Percentiles rank a stretch among this genome's conserved stretches.
These are phyloP conservation scores for Cyberlindnera japonica DNA, from an alignment of 805 yeast genomes.

Conservation along the genomic window DNA sequence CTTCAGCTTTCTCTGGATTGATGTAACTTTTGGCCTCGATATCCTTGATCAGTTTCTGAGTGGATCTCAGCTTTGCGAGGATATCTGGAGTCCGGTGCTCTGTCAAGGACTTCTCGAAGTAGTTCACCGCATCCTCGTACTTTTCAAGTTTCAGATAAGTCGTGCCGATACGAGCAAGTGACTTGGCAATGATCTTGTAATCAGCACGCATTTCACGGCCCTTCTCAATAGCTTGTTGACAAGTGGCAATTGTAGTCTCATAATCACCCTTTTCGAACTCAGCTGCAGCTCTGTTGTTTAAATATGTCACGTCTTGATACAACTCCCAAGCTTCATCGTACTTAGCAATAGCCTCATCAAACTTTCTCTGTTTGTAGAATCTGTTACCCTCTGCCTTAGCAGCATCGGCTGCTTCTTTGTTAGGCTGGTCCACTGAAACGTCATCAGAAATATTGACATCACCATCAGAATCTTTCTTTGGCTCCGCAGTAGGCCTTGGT, in stretches of 20 bases:
- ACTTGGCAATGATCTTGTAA: slow-evolving; percentile 86
- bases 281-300: slow-evolving; percentile 97
- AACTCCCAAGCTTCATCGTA: slow-evolving; percentile 86
- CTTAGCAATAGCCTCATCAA: slow-evolving; percentile 86
- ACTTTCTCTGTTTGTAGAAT: slow-evolving; percentile 79
- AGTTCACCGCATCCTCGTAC: slow-evolving; percentile 66
- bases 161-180: slow-evolving; percentile 89
- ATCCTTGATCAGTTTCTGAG: slow-evolving; percentile 82
- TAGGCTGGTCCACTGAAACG: slow-evolving; percentile 15
- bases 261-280: slow-evolving; percentile 93
- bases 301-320: slow-evolving; percentile 80
- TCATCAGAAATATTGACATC: slow-evolving; percentile 27
- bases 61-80: slow-evolving; percentile 75
- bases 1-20: slow-evolving; percentile 91
- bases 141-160: slow-evolving; percentile 74
- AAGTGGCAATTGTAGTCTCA: slow-evolving; percentile 78
- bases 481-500: slow-evolving; percentile 25
- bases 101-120: slow-evolving; percentile 85
- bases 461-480: slow-evolving; percentile 36
- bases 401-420: slow-evolving; percentile 53
- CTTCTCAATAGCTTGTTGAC: slow-evolving; percentile 78
- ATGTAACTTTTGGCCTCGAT: slow-evolving; percentile 75
- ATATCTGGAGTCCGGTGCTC: slow-evolving; percentile 97
- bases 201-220: slow-evolving; percentile 91
- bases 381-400: slow-evolving; percentile 84